A percentile compares a stretch with the other conserved stretches of the same genome.
Evolutionary conservation across 345 rosid species (phyloP).

Genomic region (Eucalyptus pumila): DNA sequence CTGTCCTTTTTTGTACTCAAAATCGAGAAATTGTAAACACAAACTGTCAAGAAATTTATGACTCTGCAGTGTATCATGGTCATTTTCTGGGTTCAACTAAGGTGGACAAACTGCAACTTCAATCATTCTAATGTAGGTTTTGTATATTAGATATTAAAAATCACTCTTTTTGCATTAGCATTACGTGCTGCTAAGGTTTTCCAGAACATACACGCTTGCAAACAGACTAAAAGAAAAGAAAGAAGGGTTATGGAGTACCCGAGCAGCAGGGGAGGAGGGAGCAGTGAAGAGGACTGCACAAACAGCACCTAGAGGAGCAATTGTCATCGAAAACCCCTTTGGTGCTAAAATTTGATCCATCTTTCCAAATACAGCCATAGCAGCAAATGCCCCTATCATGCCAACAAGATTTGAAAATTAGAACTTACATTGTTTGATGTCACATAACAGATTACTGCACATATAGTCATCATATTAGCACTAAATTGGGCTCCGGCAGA

Average conservation of each 20-base stretch:
- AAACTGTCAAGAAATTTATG: neutral
- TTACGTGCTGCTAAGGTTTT: neutral
- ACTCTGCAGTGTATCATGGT: neutral
- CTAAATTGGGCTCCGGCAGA: neutral
- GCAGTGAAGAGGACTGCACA: conserved; percentile 66
- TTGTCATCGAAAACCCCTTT: conserved; percentile 65
- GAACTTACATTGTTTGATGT: neutral
- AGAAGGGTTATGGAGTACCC: conserved; percentile 11
- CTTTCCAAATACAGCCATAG: conserved; percentile 88
- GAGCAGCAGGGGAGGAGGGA: conserved; percentile 85
- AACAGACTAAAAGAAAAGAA: neutral
- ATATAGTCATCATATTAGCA: neutral
- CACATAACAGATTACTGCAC: neutral
- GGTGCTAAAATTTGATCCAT: conserved; percentile 66
- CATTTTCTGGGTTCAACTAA: neutral
- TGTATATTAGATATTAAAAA: neutral
- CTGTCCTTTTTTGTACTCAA: neutral
- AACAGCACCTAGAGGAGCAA: conserved; percentile 92
- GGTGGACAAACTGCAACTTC: neutral
- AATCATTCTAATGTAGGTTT: neutral
- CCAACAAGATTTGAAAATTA: neutral
- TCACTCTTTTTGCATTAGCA: neutral
- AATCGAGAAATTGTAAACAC: neutral
- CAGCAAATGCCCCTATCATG: conserved; percentile 79
- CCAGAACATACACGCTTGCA: neutral